Percentiles rank a stretch among this genome's conserved stretches.
Evolutionary conservation across 345 rosid genomes (phyloP).

Genomic region (Salix caprea): DNA sequence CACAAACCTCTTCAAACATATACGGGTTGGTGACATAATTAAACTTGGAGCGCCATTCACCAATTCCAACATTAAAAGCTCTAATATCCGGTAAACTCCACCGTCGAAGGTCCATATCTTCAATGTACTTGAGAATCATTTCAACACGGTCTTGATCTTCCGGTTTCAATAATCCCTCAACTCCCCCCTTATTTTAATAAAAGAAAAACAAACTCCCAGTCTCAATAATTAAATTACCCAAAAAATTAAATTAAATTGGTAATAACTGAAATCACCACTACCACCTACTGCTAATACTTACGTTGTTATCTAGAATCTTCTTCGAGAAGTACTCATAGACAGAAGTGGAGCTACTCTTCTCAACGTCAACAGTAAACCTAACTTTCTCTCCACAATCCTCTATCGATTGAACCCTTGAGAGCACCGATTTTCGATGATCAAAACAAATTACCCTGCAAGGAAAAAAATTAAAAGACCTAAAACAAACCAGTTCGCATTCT

Average conservation of each 20-base stretch:
- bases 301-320: constrained; percentile 33
- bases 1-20: constrained; percentile 60
- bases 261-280: not conserved
- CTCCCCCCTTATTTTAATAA: constrained; percentile 28
- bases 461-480: not conserved
- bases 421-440: constrained; percentile 66
- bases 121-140: constrained; percentile 57
- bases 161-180: constrained; percentile 34
- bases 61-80: constrained; percentile 57
- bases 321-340: constrained; percentile 56
- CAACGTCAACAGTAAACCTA: constrained; percentile 40
- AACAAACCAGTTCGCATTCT: not conserved
- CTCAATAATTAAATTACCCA: not conserved
- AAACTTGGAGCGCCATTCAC: constrained; percentile 58
- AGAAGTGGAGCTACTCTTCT: constrained; percentile 66
- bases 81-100: constrained; percentile 62
- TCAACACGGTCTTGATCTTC: constrained; percentile 43
- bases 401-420: constrained; percentile 22
- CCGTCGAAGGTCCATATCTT: constrained; percentile 68
- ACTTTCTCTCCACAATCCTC: constrained; percentile 32
- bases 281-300: constrained; percentile 41
- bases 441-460: constrained; percentile 58
- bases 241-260: not conserved
- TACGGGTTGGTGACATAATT: constrained; percentile 67
- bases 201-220: not conserved